Evolutionary conservation across 2,329 filamentous ascomycete genomes (phyloP), one percentile per base, ranked within the genome.

Genomic region (Cladophialophora psammophila): DNA sequence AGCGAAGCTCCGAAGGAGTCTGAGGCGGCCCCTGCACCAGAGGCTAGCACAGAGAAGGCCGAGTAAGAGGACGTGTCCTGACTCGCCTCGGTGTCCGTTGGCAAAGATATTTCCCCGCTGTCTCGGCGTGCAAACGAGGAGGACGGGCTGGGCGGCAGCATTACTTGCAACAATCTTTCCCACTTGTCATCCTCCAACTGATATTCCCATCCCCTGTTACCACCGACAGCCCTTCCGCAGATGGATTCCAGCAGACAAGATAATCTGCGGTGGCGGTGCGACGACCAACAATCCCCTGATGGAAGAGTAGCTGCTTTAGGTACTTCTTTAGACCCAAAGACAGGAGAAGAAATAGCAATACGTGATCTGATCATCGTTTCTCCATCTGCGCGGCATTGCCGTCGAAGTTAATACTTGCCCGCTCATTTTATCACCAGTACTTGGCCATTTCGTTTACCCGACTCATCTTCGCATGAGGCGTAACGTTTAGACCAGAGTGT

Each of bases 1-100:
- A 67, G 68, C 62, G 72, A 74, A n/a, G 68, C 70, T 31, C 68
- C 70, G 20, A 73, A 74, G 70, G 72, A 72, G 36, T 60, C 71
- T 20, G 67, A 69, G 40, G 63, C 57, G 57, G 67, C 71, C 12
- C 57, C 72, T 42, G 69, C 69, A 2, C 56, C 71, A 8, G 72
- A 68, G 50, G 60, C 70, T 10, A 42, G 62, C 38, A 50, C 65
- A n/a, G 71, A 72, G 59, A 74, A 73, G 72, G 63, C 72, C 52
- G 72, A 73, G 32, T 71, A 72, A 66, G 64, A 42, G 13, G 6
- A 40, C 20, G 50, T 59, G 45, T 50, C 38, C 38, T 48, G 52
- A 50, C 60, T 60, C 40, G 45, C 52, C 50, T 61, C 36, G 59
- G 63, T 42, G 13, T 61, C 55, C 38, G 61, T 54, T 64, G 53